These are phyloP conservation scores for Periconia sp. DNA, from an alignment of 2,329 filamentous ascomycete species.

Conservation along the genomic window DNA sequence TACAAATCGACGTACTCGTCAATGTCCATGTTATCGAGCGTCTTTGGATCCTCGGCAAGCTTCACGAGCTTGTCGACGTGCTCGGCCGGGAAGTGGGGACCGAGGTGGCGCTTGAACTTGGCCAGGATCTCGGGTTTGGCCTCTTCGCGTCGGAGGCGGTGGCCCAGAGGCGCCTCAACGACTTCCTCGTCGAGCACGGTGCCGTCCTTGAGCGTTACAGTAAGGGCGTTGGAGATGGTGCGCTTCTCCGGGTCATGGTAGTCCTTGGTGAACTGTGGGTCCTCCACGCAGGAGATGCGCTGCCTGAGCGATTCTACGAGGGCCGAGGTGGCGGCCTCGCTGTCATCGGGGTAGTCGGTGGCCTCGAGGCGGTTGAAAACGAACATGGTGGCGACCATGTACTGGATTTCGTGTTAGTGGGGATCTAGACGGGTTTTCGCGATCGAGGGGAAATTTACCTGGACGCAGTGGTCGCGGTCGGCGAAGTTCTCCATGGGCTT, in stretches of 20 bases:
- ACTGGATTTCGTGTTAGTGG: slow-evolving; percentile 50
- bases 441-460: slow-evolving; percentile 50
- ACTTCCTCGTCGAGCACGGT: slow-evolving; percentile 87
- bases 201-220: slow-evolving; percentile 91
- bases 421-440: neutral
- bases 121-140: slow-evolving; percentile 95
- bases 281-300: slow-evolving; percentile 95
- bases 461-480: slow-evolving; percentile 98
- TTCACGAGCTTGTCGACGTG: slow-evolving; percentile 82
- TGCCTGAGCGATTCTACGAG: slow-evolving; percentile 89
- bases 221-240: slow-evolving; percentile 96
- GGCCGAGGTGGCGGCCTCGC: slow-evolving; percentile 85
- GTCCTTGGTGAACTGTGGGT: slow-evolving; percentile 89
- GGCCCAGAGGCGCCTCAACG: slow-evolving; percentile 91
- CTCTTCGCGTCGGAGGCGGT: slow-evolving; percentile 88
- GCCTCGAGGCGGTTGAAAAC: slow-evolving; percentile 92
- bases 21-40: slow-evolving; percentile 77
- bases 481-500: slow-evolving; percentile 99
- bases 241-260: slow-evolving; percentile 94
- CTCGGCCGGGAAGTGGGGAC: slow-evolving; percentile 75
- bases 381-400: slow-evolving; percentile 98
- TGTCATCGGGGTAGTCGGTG: slow-evolving; percentile 88
- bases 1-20: slow-evolving; percentile 94
- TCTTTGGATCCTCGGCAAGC: slow-evolving; percentile 72
- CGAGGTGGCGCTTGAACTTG: slow-evolving; percentile 93